Evolutionary conservation across 2,329 filamentous ascomycete species (phyloP), one percentile per base, ranked within the genome.

Genomic region (Scytalidium lignicola): DNA sequence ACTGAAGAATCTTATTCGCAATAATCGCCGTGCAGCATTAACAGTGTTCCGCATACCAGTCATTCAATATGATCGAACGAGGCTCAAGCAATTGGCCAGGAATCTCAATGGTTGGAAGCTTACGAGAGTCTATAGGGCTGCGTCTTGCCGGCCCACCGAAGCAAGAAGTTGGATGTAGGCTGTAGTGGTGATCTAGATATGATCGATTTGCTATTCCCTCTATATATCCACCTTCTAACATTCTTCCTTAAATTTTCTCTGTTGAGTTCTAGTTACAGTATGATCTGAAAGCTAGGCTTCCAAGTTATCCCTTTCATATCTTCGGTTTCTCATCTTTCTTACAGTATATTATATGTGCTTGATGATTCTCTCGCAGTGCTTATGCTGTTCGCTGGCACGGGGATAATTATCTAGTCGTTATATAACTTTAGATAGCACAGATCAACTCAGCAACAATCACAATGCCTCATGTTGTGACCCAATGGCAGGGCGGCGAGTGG

Each of bases 381-480:
- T n/a, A n/a, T n/a, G n/a, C n/a, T n/a, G n/a, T n/a, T n/a, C n/a
- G n/a, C n/a, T n/a, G n/a, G n/a, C n/a, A n/a, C n/a, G n/a, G n/a
- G n/a, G n/a, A n/a, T n/a, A n/a, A n/a, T n/a, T n/a, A n/a, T n/a
- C n/a, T n/a, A n/a, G n/a, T n/a, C n/a, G 23, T 26, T 26, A 26
- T 10, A 26, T 26, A 26, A 26, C n/a, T n/a, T n/a, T n/a, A n/a
- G n/a, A n/a, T n/a, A n/a, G n/a, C n/a, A n/a, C n/a, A 28, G 13
- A 28, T 7, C 7, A 28, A 13, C 26, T 13, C 26, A 13, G 15
- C 37, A 43, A n/a, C 26, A 46, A 23, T 40, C 20, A 41, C 46
- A 28, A 57, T 58, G 51, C 50, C 53, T 43, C 55, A 58, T 51
- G 49, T 58, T 10, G 44, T 49, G 4, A 49, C 48, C 13, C 55